Percentiles rank a stretch among this genome's conserved stretches.
Conservation (phyloP, 1,284 basidiomycete species). For the Ganoderma boninense region DNA sequence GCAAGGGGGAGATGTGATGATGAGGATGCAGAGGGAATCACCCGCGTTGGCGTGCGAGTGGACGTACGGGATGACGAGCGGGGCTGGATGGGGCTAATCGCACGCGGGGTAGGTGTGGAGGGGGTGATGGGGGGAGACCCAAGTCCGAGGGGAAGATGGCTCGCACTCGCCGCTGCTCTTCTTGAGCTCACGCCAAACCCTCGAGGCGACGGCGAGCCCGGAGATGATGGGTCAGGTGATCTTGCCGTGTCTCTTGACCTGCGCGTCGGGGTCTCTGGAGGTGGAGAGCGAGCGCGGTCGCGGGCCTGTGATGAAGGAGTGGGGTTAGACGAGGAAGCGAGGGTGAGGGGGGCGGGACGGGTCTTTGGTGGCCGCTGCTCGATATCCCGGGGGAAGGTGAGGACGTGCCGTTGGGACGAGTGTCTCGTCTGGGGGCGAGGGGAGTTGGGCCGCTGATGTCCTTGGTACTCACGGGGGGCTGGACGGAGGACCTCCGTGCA, state of each 20-base stretch:
- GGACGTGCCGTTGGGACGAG: slow-evolving; percentile 35
- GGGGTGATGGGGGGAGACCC: slow-evolving; percentile 37
- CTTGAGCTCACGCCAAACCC: slow-evolving; percentile 41
- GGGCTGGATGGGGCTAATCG: slow-evolving; percentile 51
- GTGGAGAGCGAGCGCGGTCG: slow-evolving; percentile 44
- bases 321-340: slow-evolving; percentile 30
- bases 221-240: slow-evolving; percentile 44
- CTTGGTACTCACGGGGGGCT: slow-evolving; percentile 43
- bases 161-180: slow-evolving; percentile 49
- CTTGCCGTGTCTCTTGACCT: slow-evolving; percentile 38
- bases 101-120: slow-evolving; percentile 49
- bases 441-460: slow-evolving; percentile 54
- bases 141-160: slow-evolving; percentile 48
- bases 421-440: slow-evolving; percentile 46
- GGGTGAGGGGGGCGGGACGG: slow-evolving; percentile 49
- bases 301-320: slow-evolving; percentile 42
- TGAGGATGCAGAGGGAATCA: slow-evolving; percentile 47
- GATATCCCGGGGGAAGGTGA: slow-evolving; percentile 38
- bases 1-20: slow-evolving; percentile 44
- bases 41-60: slow-evolving; percentile 37
- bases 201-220: slow-evolving; percentile 48
- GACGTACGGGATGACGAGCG: slow-evolving; percentile 43
- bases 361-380: slow-evolving; percentile 29
- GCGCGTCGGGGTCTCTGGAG: slow-evolving; percentile 56
- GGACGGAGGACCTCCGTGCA: slow-evolving; percentile 49